These are phyloP conservation scores for Fusarium sp. DNA, from an alignment of 2,329 filamentous ascomycete genomes.

Conservation along the genomic window DNA sequence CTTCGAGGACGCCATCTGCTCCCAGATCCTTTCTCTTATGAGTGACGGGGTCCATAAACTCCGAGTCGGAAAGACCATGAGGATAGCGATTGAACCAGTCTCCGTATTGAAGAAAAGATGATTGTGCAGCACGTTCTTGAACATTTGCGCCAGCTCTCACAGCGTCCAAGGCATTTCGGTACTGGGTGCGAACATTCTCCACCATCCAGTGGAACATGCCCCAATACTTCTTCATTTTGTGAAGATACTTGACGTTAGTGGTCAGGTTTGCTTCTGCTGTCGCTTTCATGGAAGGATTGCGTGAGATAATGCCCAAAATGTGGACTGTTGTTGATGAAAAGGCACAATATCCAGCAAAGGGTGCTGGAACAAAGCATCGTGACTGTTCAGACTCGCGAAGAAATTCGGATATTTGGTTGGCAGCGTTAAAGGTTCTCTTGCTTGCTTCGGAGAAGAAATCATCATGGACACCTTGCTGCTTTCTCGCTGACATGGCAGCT, in stretches of 20 bases:
- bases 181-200: slow-evolving; percentile 90
- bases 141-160: slow-evolving; percentile 72
- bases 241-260: slow-evolving; percentile 88
- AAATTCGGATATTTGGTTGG: slow-evolving; percentile 85
- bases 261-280: slow-evolving; percentile 85
- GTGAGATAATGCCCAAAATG: slow-evolving; percentile 89
- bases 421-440: slow-evolving; percentile 81
- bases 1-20: slow-evolving; percentile 88
- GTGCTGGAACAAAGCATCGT: slow-evolving; percentile 80
- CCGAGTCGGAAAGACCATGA: slow-evolving; percentile 84
- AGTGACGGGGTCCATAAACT: slow-evolving; percentile 80
- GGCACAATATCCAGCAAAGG: slow-evolving; percentile 94
- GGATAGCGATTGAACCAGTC: slow-evolving; percentile 98
- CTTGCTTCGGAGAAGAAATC: slow-evolving; percentile 81
- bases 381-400: slow-evolving; percentile 79
- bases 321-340: slow-evolving; percentile 96
- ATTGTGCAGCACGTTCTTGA: slow-evolving; percentile 59
- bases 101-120: slow-evolving; percentile 89
- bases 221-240: slow-evolving; percentile 97
- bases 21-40: slow-evolving; percentile 78
- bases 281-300: slow-evolving; percentile 78
- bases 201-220: slow-evolving; percentile 98
- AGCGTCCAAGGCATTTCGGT: slow-evolving; percentile 85
- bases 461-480: slow-evolving; percentile 77
- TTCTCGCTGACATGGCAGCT: slow-evolving; percentile 80